These are phyloP conservation scores for Phytophthora pinifolia DNA, from an alignment of 352 stramenopile genomes.

Conservation along the genomic window DNA sequence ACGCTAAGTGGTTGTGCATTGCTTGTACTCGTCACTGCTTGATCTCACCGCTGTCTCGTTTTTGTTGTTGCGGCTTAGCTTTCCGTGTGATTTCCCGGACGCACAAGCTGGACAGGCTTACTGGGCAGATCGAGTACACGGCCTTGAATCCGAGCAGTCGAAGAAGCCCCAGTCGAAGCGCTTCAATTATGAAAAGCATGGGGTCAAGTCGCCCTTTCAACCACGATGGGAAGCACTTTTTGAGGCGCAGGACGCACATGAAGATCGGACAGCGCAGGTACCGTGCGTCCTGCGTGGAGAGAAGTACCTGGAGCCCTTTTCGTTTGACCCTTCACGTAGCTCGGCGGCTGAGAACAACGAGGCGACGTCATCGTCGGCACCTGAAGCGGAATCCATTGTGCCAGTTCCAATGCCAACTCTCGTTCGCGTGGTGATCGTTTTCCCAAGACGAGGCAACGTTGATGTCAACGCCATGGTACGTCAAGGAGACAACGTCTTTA, in stretches of 20 bases:
- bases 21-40: neutral
- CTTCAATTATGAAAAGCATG: conserved; percentile 59
- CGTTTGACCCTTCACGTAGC: conserved; percentile 38
- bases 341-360: neutral
- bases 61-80: conserved; percentile 38
- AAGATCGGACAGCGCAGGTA: conserved; percentile 1
- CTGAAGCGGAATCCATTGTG: conserved; percentile 26
- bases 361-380: conserved; percentile 2
- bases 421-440: conserved; percentile 52
- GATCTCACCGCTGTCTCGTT: conserved; percentile 6
- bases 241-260: conserved; percentile 1
- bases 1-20: conserved; percentile 1
- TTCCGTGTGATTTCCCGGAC: conserved; percentile 80
- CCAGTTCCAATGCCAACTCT: conserved; percentile 68
- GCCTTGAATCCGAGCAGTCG: conserved; percentile 25
- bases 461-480: conserved; percentile 68
- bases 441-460: conserved; percentile 60
- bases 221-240: conserved; percentile 65
- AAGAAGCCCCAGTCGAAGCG: conserved; percentile 76
- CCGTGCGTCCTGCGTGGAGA: conserved; percentile 62
- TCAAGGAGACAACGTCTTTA: neutral
- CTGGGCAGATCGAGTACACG: conserved; percentile 42
- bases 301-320: conserved; percentile 74
- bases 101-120: conserved; percentile 53
- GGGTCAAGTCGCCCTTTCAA: conserved; percentile 58